Conservation (phyloP, 208 protist genomes). For the Trypanosoma cruzi region DNA sequence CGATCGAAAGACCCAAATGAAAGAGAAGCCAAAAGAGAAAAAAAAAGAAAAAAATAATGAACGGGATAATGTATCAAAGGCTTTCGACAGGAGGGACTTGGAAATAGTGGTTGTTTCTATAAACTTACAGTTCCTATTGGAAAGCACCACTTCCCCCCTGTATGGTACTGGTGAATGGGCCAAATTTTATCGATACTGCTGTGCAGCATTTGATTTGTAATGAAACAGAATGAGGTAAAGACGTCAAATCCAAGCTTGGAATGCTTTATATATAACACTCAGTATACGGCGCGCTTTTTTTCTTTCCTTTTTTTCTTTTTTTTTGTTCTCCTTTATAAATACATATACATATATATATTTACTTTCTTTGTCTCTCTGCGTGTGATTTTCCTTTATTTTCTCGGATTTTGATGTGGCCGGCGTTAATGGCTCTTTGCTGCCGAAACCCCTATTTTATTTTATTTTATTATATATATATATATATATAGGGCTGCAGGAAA, state of each 20-base stretch:
- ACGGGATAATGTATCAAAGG: too few relatives aligned
- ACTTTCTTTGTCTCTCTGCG: slow-evolving; percentile 1
- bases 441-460: background rate
- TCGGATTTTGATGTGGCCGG: background rate
- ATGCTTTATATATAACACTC: too few relatives aligned
- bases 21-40: background rate
- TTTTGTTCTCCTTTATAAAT: background rate
- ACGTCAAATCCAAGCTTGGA: background rate
- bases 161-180: background rate
- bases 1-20: background rate
- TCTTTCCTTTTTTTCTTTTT: background rate
- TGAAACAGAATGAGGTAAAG: background rate
- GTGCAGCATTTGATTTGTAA: background rate
- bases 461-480: too few relatives aligned
- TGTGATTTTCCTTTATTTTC: background rate
- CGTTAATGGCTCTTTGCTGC: background rate
- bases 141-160: background rate
- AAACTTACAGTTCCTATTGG: background rate
- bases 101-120: background rate
- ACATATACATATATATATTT: background rate
- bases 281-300: slow-evolving; percentile 25
- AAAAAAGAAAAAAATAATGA: background rate
- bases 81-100: background rate
- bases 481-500: background rate
- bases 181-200: background rate